These are phyloP conservation scores for Fraxinus xanthoxyloides DNA, from an alignment of 305 asterid genomes.

Conservation along the genomic window DNA sequence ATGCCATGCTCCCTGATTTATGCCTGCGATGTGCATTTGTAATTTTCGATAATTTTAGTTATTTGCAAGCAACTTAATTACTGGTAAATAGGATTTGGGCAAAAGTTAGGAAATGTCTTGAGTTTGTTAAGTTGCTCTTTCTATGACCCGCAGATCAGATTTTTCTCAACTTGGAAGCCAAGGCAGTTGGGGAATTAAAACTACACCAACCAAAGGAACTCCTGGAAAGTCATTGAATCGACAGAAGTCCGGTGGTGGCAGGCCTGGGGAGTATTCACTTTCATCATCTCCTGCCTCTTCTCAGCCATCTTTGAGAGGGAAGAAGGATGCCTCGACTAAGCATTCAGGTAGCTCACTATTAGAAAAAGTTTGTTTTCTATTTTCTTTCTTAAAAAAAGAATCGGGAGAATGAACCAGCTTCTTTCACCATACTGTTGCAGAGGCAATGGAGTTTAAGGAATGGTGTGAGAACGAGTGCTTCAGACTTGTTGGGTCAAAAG, in stretches of 20 bases:
- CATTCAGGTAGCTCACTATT: constrained; percentile 55
- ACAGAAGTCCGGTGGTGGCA: constrained; percentile 58
- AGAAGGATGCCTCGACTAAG: constrained; percentile 49
- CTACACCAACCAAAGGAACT: constrained; percentile 51
- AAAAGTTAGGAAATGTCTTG: constrained; percentile 1
- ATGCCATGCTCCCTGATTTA: neutral
- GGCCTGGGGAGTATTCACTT: constrained; percentile 43
- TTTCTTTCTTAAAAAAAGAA: neutral
- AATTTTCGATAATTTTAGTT: neutral
- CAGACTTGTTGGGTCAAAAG: constrained; percentile 74
- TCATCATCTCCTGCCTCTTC: constrained; percentile 51
- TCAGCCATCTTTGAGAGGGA: constrained; percentile 53
- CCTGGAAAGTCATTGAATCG: constrained; percentile 51
- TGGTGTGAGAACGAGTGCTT: constrained; percentile 95
- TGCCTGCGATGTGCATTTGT: neutral
- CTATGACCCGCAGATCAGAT: constrained; percentile 53
- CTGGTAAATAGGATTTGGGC: neutral
- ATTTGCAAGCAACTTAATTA: neutral
- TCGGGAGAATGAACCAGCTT: constrained; percentile 5
- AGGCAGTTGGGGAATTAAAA: constrained; percentile 57
- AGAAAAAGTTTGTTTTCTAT: neutral
- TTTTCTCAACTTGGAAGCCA: constrained; percentile 70
- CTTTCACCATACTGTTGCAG: constrained; percentile 42
- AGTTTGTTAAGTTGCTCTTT: constrained; percentile 5
- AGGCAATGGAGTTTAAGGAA: constrained; percentile 81